Percentiles rank a stretch among this genome's conserved stretches.
phyloP scores from a whole-genome alignment of 73 alveolate species.

The Blepharisma japonicum region DNA sequence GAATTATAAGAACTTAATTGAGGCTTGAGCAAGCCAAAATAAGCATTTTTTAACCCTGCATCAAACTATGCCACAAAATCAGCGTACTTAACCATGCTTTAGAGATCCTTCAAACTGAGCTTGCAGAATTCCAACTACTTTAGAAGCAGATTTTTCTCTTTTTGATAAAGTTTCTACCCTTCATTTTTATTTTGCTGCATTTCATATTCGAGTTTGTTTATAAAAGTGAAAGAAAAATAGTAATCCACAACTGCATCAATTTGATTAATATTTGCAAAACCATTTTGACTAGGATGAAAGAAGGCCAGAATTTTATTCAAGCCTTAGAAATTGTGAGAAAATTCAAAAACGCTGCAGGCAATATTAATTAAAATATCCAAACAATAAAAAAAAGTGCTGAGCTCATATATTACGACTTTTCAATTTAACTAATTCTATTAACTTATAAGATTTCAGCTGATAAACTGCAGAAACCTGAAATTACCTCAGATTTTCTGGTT shows the following conservation, averaged over 20 bases:
- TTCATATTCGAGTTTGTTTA: not conserved
- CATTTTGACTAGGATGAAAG: no score
- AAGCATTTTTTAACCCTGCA: not conserved
- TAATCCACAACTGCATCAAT: not conserved
- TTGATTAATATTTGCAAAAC: not conserved
- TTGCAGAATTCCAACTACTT: not conserved
- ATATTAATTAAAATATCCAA: no score
- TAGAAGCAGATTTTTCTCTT: constrained; percentile 16
- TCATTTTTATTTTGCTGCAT: not conserved
- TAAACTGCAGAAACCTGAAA: no score
- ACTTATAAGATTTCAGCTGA: no score
- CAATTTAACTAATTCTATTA: no score
- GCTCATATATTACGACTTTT: no score
- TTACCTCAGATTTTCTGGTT: no score
- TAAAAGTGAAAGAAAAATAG: not conserved
- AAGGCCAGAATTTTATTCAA: no score
- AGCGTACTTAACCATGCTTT: not conserved
- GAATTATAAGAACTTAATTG: not conserved
- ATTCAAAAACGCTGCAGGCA: no score
- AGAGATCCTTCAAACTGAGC: not conserved
- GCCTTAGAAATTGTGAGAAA: no score
- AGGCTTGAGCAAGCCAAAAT: not conserved
- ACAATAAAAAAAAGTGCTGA: no score
- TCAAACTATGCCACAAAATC: not conserved
- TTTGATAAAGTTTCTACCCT: not conserved